These are phyloP conservation scores for Micractinium conductrix DNA, from an alignment of 139 green algal genomes.

Conservation along the genomic window DNA sequence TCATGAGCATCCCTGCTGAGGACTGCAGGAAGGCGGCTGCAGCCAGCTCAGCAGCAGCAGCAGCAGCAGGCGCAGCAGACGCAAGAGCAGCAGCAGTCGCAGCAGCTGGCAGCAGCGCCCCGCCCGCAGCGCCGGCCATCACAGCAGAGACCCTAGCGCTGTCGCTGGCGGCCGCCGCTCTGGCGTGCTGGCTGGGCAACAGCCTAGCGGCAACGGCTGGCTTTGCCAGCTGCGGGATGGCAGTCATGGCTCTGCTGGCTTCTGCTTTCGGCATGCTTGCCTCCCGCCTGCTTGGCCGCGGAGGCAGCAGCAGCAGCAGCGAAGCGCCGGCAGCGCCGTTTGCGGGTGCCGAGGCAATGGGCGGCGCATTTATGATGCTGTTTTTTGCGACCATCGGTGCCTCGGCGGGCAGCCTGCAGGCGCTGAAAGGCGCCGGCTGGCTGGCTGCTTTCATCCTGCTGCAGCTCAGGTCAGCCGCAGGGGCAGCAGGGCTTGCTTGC, in stretches of 20 bases:
- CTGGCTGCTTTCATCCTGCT: constrained; percentile 62
- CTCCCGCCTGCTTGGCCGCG: neutral
- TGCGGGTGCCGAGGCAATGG: constrained; percentile 54
- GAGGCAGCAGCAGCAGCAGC: constrained; percentile 4
- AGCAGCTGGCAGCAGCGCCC: no score
- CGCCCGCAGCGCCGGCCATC: neutral
- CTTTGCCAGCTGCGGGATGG: constrained; percentile 29
- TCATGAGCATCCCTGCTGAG: constrained; percentile 59
- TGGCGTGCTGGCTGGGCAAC: constrained; percentile 34
- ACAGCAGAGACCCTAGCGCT: constrained; percentile 47
- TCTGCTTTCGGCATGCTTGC: constrained; percentile 28
- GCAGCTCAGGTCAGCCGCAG: constrained; percentile 46
- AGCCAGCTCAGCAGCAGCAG: neutral
- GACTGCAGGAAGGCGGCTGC: neutral
- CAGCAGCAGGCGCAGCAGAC: neutral
- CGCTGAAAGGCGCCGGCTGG: constrained; percentile 45
- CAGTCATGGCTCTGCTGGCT: constrained; percentile 46
- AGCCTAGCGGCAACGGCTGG: constrained; percentile 19
- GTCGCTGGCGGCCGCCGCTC: constrained; percentile 46
- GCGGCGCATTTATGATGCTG: constrained; percentile 67
- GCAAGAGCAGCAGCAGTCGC: constrained; percentile 1
- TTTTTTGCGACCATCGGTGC: constrained; percentile 89
- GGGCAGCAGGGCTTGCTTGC: no score
- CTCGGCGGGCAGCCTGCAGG: constrained; percentile 53
- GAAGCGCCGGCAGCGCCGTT: constrained; percentile 24